These are phyloP conservation scores for Guyanaporus albipodus DNA, from an alignment of 768 basidiomycete species.

Conservation along the genomic window DNA sequence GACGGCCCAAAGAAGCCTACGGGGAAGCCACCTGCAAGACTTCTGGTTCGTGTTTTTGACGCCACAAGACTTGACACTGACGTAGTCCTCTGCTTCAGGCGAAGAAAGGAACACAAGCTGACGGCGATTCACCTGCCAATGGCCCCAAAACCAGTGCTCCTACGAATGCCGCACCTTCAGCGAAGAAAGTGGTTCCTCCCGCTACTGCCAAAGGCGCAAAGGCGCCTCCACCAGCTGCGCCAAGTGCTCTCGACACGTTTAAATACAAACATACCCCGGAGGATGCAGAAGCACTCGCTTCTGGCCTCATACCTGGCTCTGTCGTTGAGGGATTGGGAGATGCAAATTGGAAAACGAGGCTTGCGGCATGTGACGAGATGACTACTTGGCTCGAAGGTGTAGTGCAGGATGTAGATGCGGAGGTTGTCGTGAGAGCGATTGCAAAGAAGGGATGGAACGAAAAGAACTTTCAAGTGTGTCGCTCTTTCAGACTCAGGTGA, in stretches of 20 bases:
- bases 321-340: conserved; percentile 76
- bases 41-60: conserved; percentile 32
- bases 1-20: conserved; percentile 39
- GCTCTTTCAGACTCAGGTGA: background rate
- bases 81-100: conserved; percentile 28
- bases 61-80: background rate
- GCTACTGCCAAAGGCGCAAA: conserved; percentile 44
- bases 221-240: conserved; percentile 42
- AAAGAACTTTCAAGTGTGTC: conserved; percentile 91
- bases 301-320: conserved; percentile 65
- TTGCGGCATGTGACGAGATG: conserved; percentile 87
- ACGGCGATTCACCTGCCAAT: conserved; percentile 24
- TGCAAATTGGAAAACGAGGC: conserved; percentile 87
- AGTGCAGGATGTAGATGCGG: conserved; percentile 69
- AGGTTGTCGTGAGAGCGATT: conserved; percentile 82
- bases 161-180: conserved; percentile 27
- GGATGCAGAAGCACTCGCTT: conserved; percentile 81
- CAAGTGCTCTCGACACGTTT: conserved; percentile 70
- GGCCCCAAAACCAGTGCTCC: conserved; percentile 25
- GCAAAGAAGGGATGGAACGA: conserved; percentile 96
- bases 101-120: conserved; percentile 48
- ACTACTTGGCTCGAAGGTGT: conserved; percentile 72
- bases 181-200: conserved; percentile 44
- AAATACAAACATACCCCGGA: conserved; percentile 91
- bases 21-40: conserved; percentile 50